Evolutionary conservation across 2,329 filamentous ascomycete genomes (phyloP), one percentile per base, ranked within the genome.

Genomic region (Paracoccidioides brasiliensis): DNA sequence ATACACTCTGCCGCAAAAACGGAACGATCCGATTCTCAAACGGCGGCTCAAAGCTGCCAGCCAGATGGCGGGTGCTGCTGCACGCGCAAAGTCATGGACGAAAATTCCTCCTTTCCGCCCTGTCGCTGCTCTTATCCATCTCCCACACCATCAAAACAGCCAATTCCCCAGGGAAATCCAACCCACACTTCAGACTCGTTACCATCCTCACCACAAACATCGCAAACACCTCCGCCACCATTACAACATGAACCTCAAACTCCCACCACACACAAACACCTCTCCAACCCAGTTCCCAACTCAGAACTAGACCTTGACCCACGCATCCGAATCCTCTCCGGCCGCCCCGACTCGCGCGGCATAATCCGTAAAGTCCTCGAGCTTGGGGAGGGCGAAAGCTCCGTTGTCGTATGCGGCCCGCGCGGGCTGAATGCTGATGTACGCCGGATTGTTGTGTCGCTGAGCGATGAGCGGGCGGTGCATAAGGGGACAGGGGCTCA

Each of bases 401-500:
- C 78, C 0, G 78, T 85, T 0, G 76, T 83, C 2, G 81, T 80
- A 0, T 85, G 83, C 62, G 82, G 82, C 12, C 80, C 80, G 0
- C 64, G 68, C 1, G 76, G 78, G 0, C 64, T 85, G 49, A 75
- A 78, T 3, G 72, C 76, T n/a, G 74, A 79, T 58, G 77, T 81
- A 4, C 74, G 81, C 56, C 75, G 72, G 12, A 75, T 72, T 55
- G 80, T 80, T 0, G 80, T 79, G 3, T 71, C 64, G 7, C 61
- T 85, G 44, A 82, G 80, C 60, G 81, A 86, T 64, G 82, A 85
- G 66, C 72, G 82, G 35, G 82, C 80, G 3, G 80, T 85, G 45
- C 81, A 84, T 61, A 85, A 85, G 65, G 82, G 82, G 2, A 84
- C 79, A 0, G 81, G 81, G 0, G 82, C 82, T 12, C 81, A 84